A percentile compares a stretch with the other conserved stretches of the same genome.
phyloP scores from a whole-genome alignment of 202 grass and related monocot species.

The Bolboschoenoplectus hybrid region DNA sequence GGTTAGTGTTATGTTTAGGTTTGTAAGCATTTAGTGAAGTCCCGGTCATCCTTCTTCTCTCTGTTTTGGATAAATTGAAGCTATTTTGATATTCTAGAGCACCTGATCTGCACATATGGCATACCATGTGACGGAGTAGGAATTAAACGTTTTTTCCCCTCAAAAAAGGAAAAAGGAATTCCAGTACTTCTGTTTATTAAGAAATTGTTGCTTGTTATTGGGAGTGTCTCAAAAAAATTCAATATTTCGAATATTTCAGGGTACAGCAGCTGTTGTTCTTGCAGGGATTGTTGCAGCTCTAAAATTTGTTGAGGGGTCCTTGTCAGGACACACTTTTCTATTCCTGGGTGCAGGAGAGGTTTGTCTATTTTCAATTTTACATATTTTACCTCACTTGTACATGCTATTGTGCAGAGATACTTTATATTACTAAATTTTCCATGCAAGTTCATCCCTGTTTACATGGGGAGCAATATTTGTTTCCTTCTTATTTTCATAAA shows the following conservation, averaged over 20 bases:
- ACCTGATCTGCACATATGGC: not conserved
- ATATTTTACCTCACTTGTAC: conserved; percentile 24
- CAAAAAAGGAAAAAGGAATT: not conserved
- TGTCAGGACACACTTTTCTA: conserved; percentile 75
- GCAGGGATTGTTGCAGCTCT: conserved; percentile 71
- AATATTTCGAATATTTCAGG: conserved; percentile 50
- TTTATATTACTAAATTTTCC: not conserved
- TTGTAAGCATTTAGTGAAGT: not conserved
- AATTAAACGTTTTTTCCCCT: not conserved
- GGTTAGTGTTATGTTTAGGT: conserved; percentile 41
- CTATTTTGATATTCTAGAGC: not conserved
- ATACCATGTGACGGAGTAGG: not conserved
- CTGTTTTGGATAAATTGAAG: not conserved
- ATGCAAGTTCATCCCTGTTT: not conserved
- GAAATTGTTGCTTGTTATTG: not conserved
- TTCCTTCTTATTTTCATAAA: not conserved
- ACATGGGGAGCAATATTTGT: not conserved
- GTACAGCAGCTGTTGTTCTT: conserved; percentile 88
- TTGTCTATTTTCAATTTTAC: not conserved
- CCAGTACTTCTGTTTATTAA: not conserved
- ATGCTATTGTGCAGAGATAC: not conserved
- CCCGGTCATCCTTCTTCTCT: not conserved
- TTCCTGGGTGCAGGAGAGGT: conserved; percentile 97
- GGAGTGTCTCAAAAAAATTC: not conserved
- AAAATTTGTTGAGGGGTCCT: conserved; percentile 65